Evolutionary conservation across 768 basidiomycete species (phyloP), one percentile per base, ranked within the genome.

Genomic region (Boletellus ananiceps): DNA sequence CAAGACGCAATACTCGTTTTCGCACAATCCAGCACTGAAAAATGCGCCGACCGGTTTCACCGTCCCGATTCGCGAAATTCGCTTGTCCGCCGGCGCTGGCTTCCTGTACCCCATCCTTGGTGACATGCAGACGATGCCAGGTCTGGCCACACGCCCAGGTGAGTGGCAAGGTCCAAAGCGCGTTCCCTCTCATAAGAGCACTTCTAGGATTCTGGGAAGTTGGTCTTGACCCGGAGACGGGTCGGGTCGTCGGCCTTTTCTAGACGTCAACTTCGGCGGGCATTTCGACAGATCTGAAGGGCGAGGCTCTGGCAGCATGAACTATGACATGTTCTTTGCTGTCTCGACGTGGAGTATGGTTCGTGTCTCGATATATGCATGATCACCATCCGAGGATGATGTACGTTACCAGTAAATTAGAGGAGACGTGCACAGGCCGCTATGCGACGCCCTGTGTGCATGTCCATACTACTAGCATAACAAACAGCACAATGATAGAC

Each of bases 91-190:
- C 5, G 95, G 95, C 37, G 93, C 94, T 49, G 91, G 91, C 21
- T 97, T 98, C 83, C 71, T 98, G 55, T 96, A 94, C 69, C 94
- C 95, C 19, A 80, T 97, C 54, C 76, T 89, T n/a, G 91, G 89
- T 34, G 92, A 94, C 67, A 97, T 99, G 90, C 88, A 91, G 67
- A 97, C 93, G 48, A 95, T 99, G 92, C 95, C 95, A 38, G 95
- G 93, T 57, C 79, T 96, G 36, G 90, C 85, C 21, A 96, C 92
- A 51, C 83, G 93, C 52, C 93, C 93, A 66, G 90, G 88, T 83
- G 50, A 57, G 71, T 51, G 31, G 56, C 41, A 52, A 36, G 33
- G n/a, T 11, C 19, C 4, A 19, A 25, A 25, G 4, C 21, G 4
- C 44, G 42, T 8, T 53, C 29, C 29, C 11, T 47, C 55, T 60